These are phyloP conservation scores for Hygrophoropsis aurantiaca DNA, from an alignment of 768 basidiomycete species.

Conservation along the genomic window DNA sequence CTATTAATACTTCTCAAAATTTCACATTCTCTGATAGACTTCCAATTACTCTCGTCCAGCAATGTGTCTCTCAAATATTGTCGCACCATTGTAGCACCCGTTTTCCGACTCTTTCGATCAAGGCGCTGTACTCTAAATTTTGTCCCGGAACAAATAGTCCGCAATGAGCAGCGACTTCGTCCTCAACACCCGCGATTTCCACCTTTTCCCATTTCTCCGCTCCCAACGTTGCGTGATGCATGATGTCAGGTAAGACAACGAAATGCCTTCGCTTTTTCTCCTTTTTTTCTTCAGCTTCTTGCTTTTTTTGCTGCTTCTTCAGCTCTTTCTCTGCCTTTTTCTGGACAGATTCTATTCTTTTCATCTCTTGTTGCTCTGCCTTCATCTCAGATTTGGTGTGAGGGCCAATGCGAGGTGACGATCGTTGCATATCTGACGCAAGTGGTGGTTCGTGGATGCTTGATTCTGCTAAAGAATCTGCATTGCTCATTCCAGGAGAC, in stretches of 20 bases:
- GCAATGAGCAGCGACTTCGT: conserved; percentile 57
- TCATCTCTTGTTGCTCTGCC: too few relatives aligned
- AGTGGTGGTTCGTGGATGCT: too few relatives aligned
- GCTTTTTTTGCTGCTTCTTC: conserved; percentile 17
- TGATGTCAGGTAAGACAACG: conserved; percentile 48
- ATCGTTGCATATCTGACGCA: not conserved
- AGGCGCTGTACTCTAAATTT: conserved; percentile 50
- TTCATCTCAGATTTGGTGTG: conserved; percentile 17
- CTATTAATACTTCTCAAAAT: too few relatives aligned
- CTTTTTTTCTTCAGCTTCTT: conserved; percentile 16
- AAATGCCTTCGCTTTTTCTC: conserved; percentile 43
- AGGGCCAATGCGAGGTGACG: conserved; percentile 2
- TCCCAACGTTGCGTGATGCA: conserved; percentile 42
- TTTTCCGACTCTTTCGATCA: conserved; percentile 45
- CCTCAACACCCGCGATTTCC: conserved; percentile 46
- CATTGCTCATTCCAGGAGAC: too few relatives aligned
- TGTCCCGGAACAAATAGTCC: conserved; percentile 51
- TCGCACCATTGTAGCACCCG: conserved; percentile 46
- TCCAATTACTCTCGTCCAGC: too few relatives aligned
- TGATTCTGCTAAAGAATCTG: too few relatives aligned
- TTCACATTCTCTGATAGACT: too few relatives aligned
- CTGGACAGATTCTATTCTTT: too few relatives aligned
- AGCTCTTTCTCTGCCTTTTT: conserved; percentile 20
- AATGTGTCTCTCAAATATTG: not conserved
- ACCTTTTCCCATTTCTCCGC: conserved; percentile 52